Evolutionary conservation across 805 yeast species (phyloP), one percentile per base, ranked within the genome.

Genomic region (Saturnispora galanensis): DNA sequence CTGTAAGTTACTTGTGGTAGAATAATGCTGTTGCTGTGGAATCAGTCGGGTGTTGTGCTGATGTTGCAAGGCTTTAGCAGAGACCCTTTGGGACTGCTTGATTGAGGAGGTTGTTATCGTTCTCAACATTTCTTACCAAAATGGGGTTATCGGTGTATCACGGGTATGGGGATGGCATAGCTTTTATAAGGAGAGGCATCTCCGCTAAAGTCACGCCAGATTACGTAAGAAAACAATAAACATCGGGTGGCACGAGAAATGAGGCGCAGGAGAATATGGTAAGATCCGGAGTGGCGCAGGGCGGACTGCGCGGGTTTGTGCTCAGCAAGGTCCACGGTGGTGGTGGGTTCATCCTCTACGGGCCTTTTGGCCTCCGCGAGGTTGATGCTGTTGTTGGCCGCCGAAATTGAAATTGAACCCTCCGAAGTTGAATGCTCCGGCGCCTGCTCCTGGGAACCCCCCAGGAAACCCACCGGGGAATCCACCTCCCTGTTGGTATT

Each of bases 11-110:
- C 12, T 10, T 39, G 35, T 21, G 8, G 26, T 34, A 12, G 44
- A 35, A 10, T 35, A 34, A 16, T 38, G 35, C 15, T 38, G 44
- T 26, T 31, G 44, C 34, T 35, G 44, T 5, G 58, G 51, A 34
- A 41, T 16, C 32, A 41, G 8, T 29, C 38, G 31, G 10, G 44
- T 13, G 29, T 35, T 38, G 13, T 35, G 44, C 39, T 55, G 56
- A 38, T 58, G 65, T 35, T 57, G 64, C 28, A 60, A 39, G 5
- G 64, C 64, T 48, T 60, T 61, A 11, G 61, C 44, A 10, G 64
- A 56, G 34, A 54, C 64, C 45, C 64, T 50, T 38, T 61, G 65
- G 15, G 63, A 56, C 45, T 61, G 65, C 35, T 58, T 60, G 33
- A 60, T 45, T 13, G 64, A 58, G 29, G 48, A 54, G 15, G 59